These are phyloP conservation scores for Talaromyces sp. DNA, from an alignment of 2,329 filamentous ascomycete genomes.

Conservation along the genomic window DNA sequence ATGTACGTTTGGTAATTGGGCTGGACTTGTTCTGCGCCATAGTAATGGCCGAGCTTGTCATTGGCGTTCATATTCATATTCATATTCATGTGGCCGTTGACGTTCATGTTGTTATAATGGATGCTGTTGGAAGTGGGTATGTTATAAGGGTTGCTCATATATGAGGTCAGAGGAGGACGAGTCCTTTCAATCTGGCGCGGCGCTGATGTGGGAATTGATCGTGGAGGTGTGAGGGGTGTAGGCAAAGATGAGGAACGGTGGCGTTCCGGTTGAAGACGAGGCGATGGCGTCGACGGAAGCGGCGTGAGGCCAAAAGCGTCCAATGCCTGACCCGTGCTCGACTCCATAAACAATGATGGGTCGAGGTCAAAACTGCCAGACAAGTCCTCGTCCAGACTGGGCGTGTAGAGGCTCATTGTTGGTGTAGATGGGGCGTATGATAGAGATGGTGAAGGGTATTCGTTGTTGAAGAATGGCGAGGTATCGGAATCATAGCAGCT, in stretches of 20 bases:
- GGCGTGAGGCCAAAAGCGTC: slow-evolving; percentile 9
- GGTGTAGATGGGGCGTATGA: slow-evolving; percentile 12
- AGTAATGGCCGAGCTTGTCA: slow-evolving; percentile 4
- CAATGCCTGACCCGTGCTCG: neutral
- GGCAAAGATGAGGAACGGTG: slow-evolving; percentile 9
- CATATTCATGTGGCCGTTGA: neutral
- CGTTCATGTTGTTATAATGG: neutral
- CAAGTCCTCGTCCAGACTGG: slow-evolving; percentile 9
- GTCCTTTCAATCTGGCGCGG: neutral
- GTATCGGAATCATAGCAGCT: neutral
- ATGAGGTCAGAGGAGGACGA: neutral
- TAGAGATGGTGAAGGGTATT: slow-evolving; percentile 9
- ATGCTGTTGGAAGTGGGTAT: neutral
- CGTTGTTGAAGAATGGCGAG: slow-evolving; percentile 5
- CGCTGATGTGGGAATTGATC: slow-evolving; percentile 8
- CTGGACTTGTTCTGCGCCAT: slow-evolving; percentile 6
- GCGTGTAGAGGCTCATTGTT: slow-evolving; percentile 7
- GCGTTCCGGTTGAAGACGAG: slow-evolving; percentile 2
- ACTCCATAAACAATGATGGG: slow-evolving; percentile 2
- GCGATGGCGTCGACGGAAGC: slow-evolving; percentile 1
- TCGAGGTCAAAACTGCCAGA: slow-evolving; percentile 6
- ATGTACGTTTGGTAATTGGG: slow-evolving; percentile 1
- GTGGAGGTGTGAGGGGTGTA: slow-evolving; percentile 7
- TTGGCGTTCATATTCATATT: neutral
- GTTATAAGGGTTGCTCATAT: neutral